Conservation (phyloP, 2,329 filamentous ascomycete species). For the Fonsecaea pedrosoi region DNA sequence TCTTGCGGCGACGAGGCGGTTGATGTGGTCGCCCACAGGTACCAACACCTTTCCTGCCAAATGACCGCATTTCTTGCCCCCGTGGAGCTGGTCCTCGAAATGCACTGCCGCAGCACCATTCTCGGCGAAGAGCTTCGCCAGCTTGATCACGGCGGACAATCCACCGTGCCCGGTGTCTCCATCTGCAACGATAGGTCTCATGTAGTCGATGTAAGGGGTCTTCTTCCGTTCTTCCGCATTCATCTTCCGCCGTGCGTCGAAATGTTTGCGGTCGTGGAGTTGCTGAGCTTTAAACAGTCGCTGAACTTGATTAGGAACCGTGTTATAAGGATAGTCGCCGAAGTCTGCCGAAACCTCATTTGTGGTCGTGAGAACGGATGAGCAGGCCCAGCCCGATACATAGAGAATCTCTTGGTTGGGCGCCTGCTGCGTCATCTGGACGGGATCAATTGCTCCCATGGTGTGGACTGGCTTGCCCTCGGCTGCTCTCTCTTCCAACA, state of each 20-base stretch:
- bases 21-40: conserved; percentile 93
- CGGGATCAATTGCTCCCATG: conserved; percentile 97
- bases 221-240: conserved; percentile 72
- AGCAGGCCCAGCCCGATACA: conserved; percentile 97
- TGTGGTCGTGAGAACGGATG: conserved; percentile 86
- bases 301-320: conserved; percentile 97
- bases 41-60: conserved; percentile 95
- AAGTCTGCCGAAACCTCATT: conserved; percentile 98
- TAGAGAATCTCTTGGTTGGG: conserved; percentile 95
- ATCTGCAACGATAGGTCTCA: conserved; percentile 93
- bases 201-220: conserved; percentile 87
- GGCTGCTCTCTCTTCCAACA: conserved; percentile 77
- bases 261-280: conserved; percentile 95
- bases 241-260: conserved; percentile 82
- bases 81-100: conserved; percentile 97
- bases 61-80: conserved; percentile 98
- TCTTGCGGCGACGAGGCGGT: conserved; percentile 85
- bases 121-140: conserved; percentile 96
- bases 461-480: conserved; percentile 91
- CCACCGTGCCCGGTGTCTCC: conserved; percentile 95
- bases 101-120: conserved; percentile 96
- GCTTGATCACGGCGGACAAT: conserved; percentile 88
- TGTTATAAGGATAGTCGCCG: conserved; percentile 99
- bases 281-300: conserved; percentile 95
- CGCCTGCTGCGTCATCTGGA: conserved; percentile 99